Evolutionary conservation across 2,329 filamentous ascomycete species (phyloP).

Genomic region (Epichloe elymi): DNA sequence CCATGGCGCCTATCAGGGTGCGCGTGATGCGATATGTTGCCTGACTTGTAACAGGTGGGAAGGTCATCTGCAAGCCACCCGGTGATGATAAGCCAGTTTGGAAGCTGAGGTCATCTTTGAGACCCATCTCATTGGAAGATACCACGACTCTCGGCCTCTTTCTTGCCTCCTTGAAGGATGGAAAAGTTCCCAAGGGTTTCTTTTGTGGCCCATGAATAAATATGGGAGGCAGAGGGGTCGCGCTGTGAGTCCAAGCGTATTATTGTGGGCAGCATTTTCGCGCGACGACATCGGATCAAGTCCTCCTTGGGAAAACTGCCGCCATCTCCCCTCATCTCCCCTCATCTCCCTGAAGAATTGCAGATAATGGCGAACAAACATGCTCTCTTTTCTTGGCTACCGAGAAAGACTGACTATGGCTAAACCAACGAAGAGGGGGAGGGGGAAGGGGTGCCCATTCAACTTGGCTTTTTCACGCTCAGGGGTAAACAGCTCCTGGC

Average conservation of each 20-base stretch:
- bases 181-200: too few relatives aligned
- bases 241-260: too few relatives aligned
- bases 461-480: not conserved
- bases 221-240: too few relatives aligned
- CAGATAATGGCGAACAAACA: not conserved
- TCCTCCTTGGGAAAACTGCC: not conserved
- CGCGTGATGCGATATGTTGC: not conserved
- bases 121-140: not conserved
- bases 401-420: not conserved
- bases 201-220: too few relatives aligned
- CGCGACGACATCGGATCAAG: not conserved
- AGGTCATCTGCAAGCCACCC: not conserved
- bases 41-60: not conserved
- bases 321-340: not conserved
- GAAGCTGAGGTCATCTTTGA: not conserved
- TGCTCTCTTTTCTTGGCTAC: not conserved
- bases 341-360: not conserved
- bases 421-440: not conserved
- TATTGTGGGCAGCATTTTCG: not conserved
- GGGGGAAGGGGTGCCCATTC: not conserved
- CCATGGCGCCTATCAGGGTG: constrained; percentile 1
- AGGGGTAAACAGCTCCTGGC: not conserved
- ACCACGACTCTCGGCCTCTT: not conserved
- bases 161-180: not conserved
- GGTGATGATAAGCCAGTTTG: not conserved